A percentile compares a stretch with the other conserved stretches of the same genome.
Conservation (phyloP, 2,329 filamentous ascomycete species). For the Coniella vitis region DNA sequence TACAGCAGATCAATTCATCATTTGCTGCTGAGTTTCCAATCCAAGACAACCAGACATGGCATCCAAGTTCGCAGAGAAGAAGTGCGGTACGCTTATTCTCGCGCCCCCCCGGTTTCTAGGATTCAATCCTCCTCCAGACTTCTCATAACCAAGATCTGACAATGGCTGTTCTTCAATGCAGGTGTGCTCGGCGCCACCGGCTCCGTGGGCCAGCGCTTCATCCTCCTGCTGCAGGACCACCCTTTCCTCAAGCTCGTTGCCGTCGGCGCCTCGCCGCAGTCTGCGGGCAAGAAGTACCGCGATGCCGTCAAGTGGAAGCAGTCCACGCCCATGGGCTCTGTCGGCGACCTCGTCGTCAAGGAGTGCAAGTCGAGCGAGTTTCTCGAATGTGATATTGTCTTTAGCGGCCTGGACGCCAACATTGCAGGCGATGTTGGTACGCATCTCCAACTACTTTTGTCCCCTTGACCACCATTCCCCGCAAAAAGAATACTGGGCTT, state of each 20-base stretch:
- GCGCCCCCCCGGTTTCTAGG: too few relatives aligned
- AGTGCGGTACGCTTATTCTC: constrained; percentile 42
- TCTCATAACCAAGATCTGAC: constrained; percentile 2
- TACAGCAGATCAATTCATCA: background rate
- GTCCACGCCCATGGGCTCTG: constrained; percentile 68
- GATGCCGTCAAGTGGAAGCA: constrained; percentile 97
- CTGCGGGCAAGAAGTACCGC: constrained; percentile 88
- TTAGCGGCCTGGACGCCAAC: constrained; percentile 87
- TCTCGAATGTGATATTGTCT: constrained; percentile 84
- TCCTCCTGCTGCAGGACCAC: constrained; percentile 82
- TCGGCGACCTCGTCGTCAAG: constrained; percentile 77
- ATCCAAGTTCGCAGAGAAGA: constrained; percentile 47
- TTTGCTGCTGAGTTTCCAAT: too few relatives aligned
- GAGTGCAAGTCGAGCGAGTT: constrained; percentile 80
- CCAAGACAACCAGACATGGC: constrained; percentile 9
- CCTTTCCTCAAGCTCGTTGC: constrained; percentile 81
- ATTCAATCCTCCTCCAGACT: constrained; percentile 10
- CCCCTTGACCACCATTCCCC: background rate
- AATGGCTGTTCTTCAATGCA: constrained; percentile 23
- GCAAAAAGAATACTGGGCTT: too few relatives aligned
- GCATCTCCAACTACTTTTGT: constrained; percentile 23
- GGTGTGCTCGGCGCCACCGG: constrained; percentile 86
- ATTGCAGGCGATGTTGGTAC: constrained; percentile 86
- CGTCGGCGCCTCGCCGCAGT: constrained; percentile 81
- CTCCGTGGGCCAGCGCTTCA: constrained; percentile 91